Percentiles rank a stretch among this genome's conserved stretches.
phyloP scores from a whole-genome alignment of 2,329 filamentous ascomycete species.

The Mollisia scopiformis region DNA sequence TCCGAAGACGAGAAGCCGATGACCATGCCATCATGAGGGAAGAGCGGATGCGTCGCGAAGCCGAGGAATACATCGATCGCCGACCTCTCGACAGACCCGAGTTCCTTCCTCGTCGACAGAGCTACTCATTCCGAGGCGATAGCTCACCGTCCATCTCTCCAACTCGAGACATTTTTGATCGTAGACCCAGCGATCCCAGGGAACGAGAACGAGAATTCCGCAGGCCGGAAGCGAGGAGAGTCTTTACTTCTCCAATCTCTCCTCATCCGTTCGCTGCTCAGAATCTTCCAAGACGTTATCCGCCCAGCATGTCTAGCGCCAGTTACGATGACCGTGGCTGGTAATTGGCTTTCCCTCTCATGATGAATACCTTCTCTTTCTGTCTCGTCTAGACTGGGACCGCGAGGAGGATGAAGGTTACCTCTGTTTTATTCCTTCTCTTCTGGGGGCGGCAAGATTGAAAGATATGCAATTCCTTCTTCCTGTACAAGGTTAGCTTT shows the following conservation, averaged over 20 bases:
- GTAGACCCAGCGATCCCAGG: neutral
- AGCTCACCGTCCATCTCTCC: neutral
- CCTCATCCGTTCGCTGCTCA: conserved; percentile 22
- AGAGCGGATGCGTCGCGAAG: conserved; percentile 7
- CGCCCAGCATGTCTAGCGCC: conserved; percentile 4
- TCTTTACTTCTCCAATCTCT: neutral
- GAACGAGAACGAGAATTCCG: conserved; percentile 6
- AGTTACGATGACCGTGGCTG: neutral
- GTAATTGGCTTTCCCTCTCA: neutral
- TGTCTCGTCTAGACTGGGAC: conserved; percentile 12
- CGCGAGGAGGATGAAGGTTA: conserved; percentile 8
- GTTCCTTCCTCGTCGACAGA: neutral
- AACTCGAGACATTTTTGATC: conserved; percentile 1
- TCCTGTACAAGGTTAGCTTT: neutral
- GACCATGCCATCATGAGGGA: neutral
- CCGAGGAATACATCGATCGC: conserved; percentile 27
- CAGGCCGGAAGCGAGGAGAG: neutral
- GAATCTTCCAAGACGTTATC: conserved; percentile 21
- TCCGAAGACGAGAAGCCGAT: conserved; percentile 10
- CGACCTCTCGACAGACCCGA: conserved; percentile 7
- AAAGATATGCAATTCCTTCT: neutral
- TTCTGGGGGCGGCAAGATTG: neutral
- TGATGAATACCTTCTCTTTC: neutral
- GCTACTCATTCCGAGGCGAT: neutral
- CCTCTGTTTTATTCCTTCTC: neutral